A percentile compares a stretch with the other conserved stretches of the same genome.
These are phyloP conservation scores for Russula abietina DNA, from an alignment of 768 basidiomycete species.

Conservation along the genomic window DNA sequence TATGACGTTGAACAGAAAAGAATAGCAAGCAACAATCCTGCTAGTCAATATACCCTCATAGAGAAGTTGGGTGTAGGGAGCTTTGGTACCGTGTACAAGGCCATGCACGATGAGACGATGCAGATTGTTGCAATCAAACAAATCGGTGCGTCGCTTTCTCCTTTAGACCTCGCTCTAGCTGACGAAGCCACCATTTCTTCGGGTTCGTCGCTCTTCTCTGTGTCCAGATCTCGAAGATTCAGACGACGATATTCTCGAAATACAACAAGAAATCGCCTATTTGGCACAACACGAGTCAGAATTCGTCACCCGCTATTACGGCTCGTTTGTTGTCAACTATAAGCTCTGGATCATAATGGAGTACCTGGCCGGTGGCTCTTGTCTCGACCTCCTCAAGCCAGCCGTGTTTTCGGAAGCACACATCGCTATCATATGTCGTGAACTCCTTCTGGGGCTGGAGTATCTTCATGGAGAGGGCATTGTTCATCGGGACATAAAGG, in stretches of 20 bases:
- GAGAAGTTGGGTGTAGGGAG: constrained; percentile 97
- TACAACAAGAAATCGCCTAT: constrained; percentile 97
- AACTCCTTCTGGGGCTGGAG: constrained; percentile 86
- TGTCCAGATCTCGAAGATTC: constrained; percentile 87
- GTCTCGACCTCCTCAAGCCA: constrained; percentile 90
- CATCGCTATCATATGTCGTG: constrained; percentile 91
- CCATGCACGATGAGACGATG: constrained; percentile 88
- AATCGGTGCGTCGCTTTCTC: constrained; percentile 60
- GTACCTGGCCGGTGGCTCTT: constrained; percentile 97
- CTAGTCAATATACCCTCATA: constrained; percentile 84
- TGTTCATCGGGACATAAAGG: constrained; percentile 99
- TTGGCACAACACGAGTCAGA: constrained; percentile 94
- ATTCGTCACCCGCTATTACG: constrained; percentile 94
- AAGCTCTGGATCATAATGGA: constrained; percentile 99
- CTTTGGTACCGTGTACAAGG: constrained; percentile 97
- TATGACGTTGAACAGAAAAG: constrained; percentile 81
- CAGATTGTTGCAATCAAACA: constrained; percentile 98
- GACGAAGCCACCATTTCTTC: background rate
- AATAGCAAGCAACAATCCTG: constrained; percentile 62
- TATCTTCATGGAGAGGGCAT: constrained; percentile 96
- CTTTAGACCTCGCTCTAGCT: background rate
- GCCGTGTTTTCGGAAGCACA: constrained; percentile 88
- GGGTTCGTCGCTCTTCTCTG: background rate
- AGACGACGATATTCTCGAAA: constrained; percentile 97
- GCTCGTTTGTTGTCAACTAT: constrained; percentile 93